These are phyloP conservation scores for Cocos nucifera DNA, from an alignment of 176 grass and related monocot genomes.

Conservation along the genomic window DNA sequence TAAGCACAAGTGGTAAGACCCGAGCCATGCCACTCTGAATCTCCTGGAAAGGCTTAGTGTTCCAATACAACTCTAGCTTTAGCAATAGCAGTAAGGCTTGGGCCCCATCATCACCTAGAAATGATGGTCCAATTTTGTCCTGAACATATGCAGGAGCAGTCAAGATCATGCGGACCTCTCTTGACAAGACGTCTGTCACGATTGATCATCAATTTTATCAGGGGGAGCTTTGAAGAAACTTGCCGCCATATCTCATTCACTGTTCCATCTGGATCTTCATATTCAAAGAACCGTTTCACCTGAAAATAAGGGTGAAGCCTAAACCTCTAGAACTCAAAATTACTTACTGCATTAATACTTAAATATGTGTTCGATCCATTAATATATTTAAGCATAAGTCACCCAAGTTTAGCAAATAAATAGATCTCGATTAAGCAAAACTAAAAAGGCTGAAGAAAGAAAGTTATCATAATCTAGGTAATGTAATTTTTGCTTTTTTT, in stretches of 20 bases:
- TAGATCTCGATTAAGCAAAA: too few relatives aligned
- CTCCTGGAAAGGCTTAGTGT: too few relatives aligned
- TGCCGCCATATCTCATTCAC: slow-evolving; percentile 90
- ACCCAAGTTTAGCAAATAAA: too few relatives aligned
- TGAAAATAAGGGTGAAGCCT: slow-evolving; percentile 19
- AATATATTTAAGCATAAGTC: neutral
- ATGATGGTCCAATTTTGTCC: slow-evolving; percentile 11
- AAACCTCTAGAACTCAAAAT: slow-evolving; percentile 4
- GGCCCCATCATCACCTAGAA: neutral
- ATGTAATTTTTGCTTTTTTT: too few relatives aligned
- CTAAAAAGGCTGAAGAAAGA: too few relatives aligned
- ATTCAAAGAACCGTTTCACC: slow-evolving; percentile 81
- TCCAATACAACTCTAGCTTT: too few relatives aligned
- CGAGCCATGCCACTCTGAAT: too few relatives aligned
- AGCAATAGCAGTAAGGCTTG: too few relatives aligned
- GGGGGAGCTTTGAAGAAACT: slow-evolving; percentile 67
- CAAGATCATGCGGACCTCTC: slow-evolving; percentile 35
- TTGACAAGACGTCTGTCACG: slow-evolving; percentile 63
- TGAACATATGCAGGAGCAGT: slow-evolving; percentile 80
- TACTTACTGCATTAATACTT: neutral
- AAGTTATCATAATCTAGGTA: too few relatives aligned
- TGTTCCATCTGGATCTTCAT: slow-evolving; percentile 71
- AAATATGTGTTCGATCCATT: neutral
- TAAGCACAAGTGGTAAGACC: too few relatives aligned
- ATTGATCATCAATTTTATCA: slow-evolving; percentile 81